Evolutionary conservation across 306 rosid species (phyloP).

Genomic region (Rubus parviflorus): DNA sequence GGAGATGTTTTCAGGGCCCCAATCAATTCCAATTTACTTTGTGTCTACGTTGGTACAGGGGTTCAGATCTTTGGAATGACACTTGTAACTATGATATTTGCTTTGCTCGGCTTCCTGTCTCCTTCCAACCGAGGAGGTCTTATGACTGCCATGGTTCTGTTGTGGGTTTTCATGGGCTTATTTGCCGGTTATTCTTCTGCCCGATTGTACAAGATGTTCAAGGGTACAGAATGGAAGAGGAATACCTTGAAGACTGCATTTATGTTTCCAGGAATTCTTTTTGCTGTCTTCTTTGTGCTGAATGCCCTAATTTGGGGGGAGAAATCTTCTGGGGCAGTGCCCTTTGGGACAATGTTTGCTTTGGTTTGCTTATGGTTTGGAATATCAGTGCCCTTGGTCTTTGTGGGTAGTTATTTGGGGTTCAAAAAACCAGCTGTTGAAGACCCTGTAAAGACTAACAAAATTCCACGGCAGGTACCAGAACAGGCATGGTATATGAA

Average conservation of each 20-base stretch:
- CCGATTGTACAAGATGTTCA: conserved; percentile 96
- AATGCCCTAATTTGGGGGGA: conserved; percentile 97
- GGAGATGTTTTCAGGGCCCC: conserved; percentile 97
- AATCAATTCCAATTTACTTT: conserved; percentile 77
- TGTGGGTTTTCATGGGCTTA: conserved; percentile 99
- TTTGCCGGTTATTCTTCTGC: conserved; percentile 97
- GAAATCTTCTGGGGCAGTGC: conserved; percentile 96
- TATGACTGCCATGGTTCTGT: conserved; percentile 98
- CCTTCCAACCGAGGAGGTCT: conserved; percentile 99
- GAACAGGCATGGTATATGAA: conserved; percentile 99
- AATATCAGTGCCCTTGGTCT: conserved; percentile 94
- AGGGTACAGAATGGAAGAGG: conserved; percentile 98
- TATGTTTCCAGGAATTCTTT: conserved; percentile 98
- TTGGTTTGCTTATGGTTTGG: conserved; percentile 95
- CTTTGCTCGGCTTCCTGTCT: conserved; percentile 93
- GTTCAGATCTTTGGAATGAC: conserved; percentile 95
- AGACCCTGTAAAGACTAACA: conserved; percentile 98
- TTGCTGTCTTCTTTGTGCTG: conserved; percentile 80
- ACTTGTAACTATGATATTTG: conserved; percentile 98
- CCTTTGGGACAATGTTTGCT: conserved; percentile 98
- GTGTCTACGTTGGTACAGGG: conserved; percentile 98
- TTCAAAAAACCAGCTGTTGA: conserved; percentile 89
- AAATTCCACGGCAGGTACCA: conserved; percentile 95
- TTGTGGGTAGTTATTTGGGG: conserved; percentile 95
- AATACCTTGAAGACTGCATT: conserved; percentile 93